Percentiles rank a stretch among this genome's conserved stretches.
Evolutionary conservation across 2,329 filamentous ascomycete genomes (phyloP).

Genomic region (Nemania abortiva): DNA sequence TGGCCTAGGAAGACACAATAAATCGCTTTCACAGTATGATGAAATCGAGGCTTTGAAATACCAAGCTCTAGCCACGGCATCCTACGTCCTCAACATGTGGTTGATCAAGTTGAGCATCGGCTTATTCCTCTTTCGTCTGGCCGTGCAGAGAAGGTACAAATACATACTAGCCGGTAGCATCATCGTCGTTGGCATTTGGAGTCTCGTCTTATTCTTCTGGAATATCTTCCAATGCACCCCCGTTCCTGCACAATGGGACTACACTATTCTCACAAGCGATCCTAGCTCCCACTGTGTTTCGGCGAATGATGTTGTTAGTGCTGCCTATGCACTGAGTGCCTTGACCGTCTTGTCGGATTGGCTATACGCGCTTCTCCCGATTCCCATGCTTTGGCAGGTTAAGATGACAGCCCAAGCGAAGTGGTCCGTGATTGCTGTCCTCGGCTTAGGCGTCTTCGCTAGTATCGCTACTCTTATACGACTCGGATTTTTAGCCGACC

Average conservation of each 20-base stretch:
- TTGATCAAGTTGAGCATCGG: slow-evolving; percentile 69
- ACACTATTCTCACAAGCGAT: slow-evolving; percentile 55
- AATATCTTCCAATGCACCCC: slow-evolving; percentile 62
- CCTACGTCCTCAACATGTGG: slow-evolving; percentile 67
- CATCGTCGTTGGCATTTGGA: slow-evolving; percentile 61
- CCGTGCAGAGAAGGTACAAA: slow-evolving; percentile 60
- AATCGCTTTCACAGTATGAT: slow-evolving; percentile 55
- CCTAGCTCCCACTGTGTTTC: slow-evolving; percentile 58
- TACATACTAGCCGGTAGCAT: slow-evolving; percentile 62
- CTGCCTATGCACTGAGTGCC: slow-evolving; percentile 64
- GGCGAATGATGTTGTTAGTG: slow-evolving; percentile 58
- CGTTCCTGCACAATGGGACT: slow-evolving; percentile 65
- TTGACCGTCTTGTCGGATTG: slow-evolving; percentile 67
- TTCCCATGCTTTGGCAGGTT: slow-evolving; percentile 67
- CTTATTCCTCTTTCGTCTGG: slow-evolving; percentile 63
- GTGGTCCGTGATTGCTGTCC: slow-evolving; percentile 62
- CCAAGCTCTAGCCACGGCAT: slow-evolving; percentile 64
- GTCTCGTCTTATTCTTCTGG: slow-evolving; percentile 64
- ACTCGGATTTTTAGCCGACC: slow-evolving; percentile 60
- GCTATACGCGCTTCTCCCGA: slow-evolving; percentile 66
- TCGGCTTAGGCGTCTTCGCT: slow-evolving; percentile 66
- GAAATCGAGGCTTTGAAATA: slow-evolving; percentile 64
- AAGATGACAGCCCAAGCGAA: slow-evolving; percentile 66
- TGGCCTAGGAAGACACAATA: slow-evolving; percentile 63
- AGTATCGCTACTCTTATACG: slow-evolving; percentile 67